phyloP scores from a whole-genome alignment of 257 asterid genomes.

The Scutellaria baicalensis region DNA sequence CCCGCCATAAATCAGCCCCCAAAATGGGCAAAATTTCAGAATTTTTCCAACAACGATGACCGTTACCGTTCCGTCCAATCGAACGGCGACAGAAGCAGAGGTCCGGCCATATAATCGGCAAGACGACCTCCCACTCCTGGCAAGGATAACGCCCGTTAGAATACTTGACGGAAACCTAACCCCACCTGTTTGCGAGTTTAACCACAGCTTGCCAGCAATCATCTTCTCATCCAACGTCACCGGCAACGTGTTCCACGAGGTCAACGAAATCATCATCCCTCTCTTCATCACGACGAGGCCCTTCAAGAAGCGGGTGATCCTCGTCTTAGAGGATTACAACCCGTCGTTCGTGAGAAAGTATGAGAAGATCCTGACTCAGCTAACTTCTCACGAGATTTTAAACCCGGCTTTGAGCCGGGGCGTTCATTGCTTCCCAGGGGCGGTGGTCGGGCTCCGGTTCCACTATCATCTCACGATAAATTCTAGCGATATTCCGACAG shows the following conservation, averaged over 20 bases:
- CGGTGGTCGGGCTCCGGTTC: conserved; percentile 60
- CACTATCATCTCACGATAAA: conserved; percentile 48
- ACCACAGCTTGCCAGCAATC: conserved; percentile 59
- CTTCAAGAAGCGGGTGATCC: conserved; percentile 37
- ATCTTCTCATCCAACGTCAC: conserved; percentile 76
- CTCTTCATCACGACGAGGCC: conserved; percentile 54
- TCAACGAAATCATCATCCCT: conserved; percentile 73
- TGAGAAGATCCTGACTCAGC: conserved; percentile 25
- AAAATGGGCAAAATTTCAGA: too few species aligned
- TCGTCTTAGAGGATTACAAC: conserved; percentile 52
- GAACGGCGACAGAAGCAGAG: conserved; percentile 8
- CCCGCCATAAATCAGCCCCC: too few species aligned
- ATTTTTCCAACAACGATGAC: conserved; percentile 34
- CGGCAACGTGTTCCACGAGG: conserved; percentile 80
- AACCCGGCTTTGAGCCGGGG: conserved; percentile 39
- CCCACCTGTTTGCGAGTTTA: conserved; percentile 24
- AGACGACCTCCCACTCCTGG: too few species aligned
- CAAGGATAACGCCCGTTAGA: conserved; percentile 31
- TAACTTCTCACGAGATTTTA: conserved; percentile 38
- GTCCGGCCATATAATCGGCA: conserved; percentile 61
- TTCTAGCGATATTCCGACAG: conserved; percentile 27
- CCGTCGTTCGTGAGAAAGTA: conserved; percentile 49
- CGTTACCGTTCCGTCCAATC: conserved; percentile 23
- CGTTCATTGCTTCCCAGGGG: conserved; percentile 77
- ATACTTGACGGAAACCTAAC: conserved; percentile 29